A percentile compares a stretch with the other conserved stretches of the same genome.
Conservation (phyloP, 129 eudicot species). For the Helianthus tuberosus region DNA sequence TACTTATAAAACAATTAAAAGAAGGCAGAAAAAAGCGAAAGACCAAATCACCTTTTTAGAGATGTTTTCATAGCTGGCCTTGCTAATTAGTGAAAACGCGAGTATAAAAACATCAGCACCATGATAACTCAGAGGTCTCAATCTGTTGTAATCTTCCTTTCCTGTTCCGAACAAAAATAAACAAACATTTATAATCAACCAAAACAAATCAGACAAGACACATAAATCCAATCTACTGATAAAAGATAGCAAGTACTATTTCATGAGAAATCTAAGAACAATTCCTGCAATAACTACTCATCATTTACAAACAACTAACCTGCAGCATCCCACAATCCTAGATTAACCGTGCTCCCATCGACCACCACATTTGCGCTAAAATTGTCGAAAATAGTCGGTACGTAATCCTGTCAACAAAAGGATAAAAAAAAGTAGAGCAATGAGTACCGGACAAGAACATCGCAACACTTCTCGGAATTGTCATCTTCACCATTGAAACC, state of each 20-base stretch:
- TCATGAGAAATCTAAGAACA: constrained; percentile 1
- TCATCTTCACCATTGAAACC: too few relatives aligned
- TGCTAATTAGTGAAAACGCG: constrained; percentile 81
- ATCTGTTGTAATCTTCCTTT: constrained; percentile 82
- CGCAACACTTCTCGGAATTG: too few relatives aligned
- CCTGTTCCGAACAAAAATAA: constrained; percentile 61
- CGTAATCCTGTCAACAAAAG: constrained; percentile 58
- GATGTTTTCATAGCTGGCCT: constrained; percentile 78
- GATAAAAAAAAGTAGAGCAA: too few relatives aligned
- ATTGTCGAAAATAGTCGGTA: constrained; percentile 86
- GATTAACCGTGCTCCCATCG: constrained; percentile 78
- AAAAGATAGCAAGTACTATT: constrained; percentile 1
- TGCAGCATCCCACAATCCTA: constrained; percentile 87
- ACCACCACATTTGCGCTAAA: constrained; percentile 84
- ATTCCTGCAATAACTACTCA: constrained; percentile 28
- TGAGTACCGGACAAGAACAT: too few relatives aligned
- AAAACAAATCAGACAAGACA: background rate
- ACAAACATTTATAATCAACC: background rate
- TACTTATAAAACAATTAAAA: background rate
- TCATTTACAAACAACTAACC: constrained; percentile 45
- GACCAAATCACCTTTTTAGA: constrained; percentile 58
- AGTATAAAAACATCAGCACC: constrained; percentile 92
- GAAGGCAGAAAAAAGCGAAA: background rate
- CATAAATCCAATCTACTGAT: constrained; percentile 11
- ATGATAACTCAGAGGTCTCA: constrained; percentile 83